Conservation (phyloP, 2,329 filamentous ascomycete species). For the Davidsoniella neocaledoniae region DNA sequence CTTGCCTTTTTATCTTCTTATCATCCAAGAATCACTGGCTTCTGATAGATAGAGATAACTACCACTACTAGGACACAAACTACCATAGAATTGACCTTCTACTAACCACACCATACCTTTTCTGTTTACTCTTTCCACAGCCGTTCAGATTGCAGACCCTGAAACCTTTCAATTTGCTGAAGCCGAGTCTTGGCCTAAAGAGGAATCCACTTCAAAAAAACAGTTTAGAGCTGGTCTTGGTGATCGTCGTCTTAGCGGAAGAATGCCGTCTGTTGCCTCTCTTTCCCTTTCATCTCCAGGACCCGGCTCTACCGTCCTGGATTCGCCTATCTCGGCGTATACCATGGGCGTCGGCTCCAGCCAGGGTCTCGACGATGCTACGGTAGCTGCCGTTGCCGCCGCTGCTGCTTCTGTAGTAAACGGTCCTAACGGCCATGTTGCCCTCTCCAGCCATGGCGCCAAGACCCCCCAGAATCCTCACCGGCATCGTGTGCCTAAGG, state of each 20-base stretch:
- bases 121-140: constrained; percentile 2
- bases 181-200: constrained; percentile 12
- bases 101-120: not conserved
- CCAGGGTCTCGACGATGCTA: constrained; percentile 16
- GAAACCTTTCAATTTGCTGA: constrained; percentile 13
- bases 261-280: constrained; percentile 13
- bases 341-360: not conserved
- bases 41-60: not conserved
- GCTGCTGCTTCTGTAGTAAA: not conserved
- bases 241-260: constrained; percentile 27
- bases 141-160: constrained; percentile 42
- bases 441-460: constrained; percentile 12
- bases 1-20: not conserved
- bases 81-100: not conserved
- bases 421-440: not conserved
- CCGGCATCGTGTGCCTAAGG: constrained; percentile 8
- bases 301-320: not conserved
- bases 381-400: not conserved
- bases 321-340: constrained; percentile 5
- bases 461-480: constrained; percentile 11
- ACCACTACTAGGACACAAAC: too few species aligned
- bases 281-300: constrained; percentile 8
- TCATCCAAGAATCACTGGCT: not conserved
- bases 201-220: constrained; percentile 21
- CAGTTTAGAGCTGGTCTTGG: constrained; percentile 21